Evolutionary conservation across 345 rosid species (phyloP), one percentile per base, ranked within the genome.

Genomic region (Euphorbia peplus): DNA sequence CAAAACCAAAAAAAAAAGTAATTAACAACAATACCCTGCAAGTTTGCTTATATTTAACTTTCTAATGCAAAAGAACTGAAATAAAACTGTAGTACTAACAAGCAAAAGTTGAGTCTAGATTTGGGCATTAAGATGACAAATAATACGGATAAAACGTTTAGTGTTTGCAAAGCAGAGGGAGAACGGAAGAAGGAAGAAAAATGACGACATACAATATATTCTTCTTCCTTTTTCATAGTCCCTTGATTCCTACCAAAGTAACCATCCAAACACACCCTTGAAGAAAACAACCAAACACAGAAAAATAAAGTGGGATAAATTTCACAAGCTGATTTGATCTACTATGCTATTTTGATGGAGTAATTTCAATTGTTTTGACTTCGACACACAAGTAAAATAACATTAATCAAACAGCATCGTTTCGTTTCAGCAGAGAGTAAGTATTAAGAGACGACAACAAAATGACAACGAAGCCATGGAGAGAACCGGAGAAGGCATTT

Each of bases 381-480:
- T n/a, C n/a, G 76, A 41, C 71, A 66, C 62, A 51, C 62, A 7
- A 37, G 66, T 60, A 60, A 66, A 67, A 4, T 39, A 11, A 39
- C 71, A 66, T 66, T 37, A 66, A 73, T 66, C 76, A 66, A 66
- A 66, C 71, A 37, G 67, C 70, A 72, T 72, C 70, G 51, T 60
- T 76, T 72, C 70, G 51, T 60, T 76, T 60, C 64, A 60, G 60
- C 71, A 83, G 68, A 78, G 74, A 73, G 66, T 35, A 60, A 67
- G 37, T 32, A 32, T 32, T 32, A 68, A 70, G 68, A 75, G 70
- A 70, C 70, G 78, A 67, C 63, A 77, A 75, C 63, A 74, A 75
- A 64, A 72, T 66, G 68, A 80, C 68, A 62, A 79, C 30, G 74
- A 81, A 63, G 73, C 75, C 79, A 73, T 22, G 81, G 66, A 66